Evolutionary conservation across 805 yeast species (phyloP), one percentile per base, ranked within the genome.

Genomic region (Deakozyma indianensis): DNA sequence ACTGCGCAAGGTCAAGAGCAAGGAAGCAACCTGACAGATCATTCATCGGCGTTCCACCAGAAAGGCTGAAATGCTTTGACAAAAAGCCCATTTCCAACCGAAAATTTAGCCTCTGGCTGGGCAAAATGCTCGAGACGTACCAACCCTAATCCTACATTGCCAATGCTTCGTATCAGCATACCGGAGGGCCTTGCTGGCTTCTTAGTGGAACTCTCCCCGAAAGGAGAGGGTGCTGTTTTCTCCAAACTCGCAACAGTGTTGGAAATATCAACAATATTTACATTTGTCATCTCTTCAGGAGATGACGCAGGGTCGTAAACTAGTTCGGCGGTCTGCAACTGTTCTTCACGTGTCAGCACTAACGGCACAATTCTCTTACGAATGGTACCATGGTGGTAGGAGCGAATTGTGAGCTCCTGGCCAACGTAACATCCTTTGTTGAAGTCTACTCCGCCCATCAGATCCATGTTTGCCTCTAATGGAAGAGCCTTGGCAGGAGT

Each of bases 341-440:
- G 7, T 20, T 32, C 38, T 20, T 32, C 38, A 20, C 18, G 9
- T n/a, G 62, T 56, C 24, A 73, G 56, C 41, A 65, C 68, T 1
- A 80, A 77, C 0, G 97, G 96, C 42, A 84, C 75, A 2, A 86
- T 66, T 46, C 97, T 68, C 55, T 88, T 87, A 24, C 94, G 70
- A n/a, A 88, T 74, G 1, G 79, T 74, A 2, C 96, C 95, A 25
- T 81, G 78, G 49, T 83, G 84, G 56, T 73, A 80, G 0, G 96
- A 81, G 54, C 98, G 73, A 16, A 88, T 86, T 0, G 96, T 88
- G 44, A 92, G 68, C 59, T 92, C 99, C 62, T 92, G 98, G 1
- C 99, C 99, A 15, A 86, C 80, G 55, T 92, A 92, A 59, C 99
- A 92, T 1, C 99, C 99, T 61, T 92, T 92, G 51, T 86, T 80